Conservation (phyloP, 768 basidiomycete genomes). For the Harrya chromipes region DNA sequence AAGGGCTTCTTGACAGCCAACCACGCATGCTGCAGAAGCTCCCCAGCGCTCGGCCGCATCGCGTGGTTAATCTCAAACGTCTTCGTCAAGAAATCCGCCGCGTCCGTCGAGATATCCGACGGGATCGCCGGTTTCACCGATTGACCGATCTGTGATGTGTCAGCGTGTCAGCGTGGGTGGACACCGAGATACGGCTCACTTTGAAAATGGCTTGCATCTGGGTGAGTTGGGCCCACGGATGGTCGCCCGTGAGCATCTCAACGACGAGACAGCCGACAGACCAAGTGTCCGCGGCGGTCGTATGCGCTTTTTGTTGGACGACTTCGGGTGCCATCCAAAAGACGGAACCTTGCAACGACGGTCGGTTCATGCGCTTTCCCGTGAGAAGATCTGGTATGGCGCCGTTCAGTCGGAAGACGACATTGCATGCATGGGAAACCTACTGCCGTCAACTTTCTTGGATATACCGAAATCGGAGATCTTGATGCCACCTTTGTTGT, state of each 20-base stretch:
- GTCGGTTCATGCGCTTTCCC: constrained; percentile 76
- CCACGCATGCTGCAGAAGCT: constrained; percentile 76
- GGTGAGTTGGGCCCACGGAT: constrained; percentile 92
- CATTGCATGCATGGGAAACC: constrained; percentile 34
- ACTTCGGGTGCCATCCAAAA: constrained; percentile 99
- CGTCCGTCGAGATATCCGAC: constrained; percentile 85
- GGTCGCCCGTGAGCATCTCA: constrained; percentile 95
- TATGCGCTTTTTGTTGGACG: constrained; percentile 92
- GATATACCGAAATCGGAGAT: constrained; percentile 97
- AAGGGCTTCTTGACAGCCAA: constrained; percentile 41
- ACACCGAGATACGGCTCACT: constrained; percentile 37
- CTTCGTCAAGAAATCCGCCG: constrained; percentile 78
- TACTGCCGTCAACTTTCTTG: constrained; percentile 95
- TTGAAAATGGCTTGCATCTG: constrained; percentile 99
- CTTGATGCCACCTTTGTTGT: constrained; percentile 97
- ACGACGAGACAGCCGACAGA: constrained; percentile 93
- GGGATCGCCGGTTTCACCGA: constrained; percentile 86
- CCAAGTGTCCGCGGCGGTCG: constrained; percentile 94
- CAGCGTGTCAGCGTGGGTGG: background rate
- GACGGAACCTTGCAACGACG: constrained; percentile 94
- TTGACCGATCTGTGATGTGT: constrained; percentile 73
- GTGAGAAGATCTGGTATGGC: constrained; percentile 38
- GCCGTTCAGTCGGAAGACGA: constrained; percentile 17
- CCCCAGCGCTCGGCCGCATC: constrained; percentile 73
- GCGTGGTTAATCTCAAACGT: constrained; percentile 88